Base-by-base conservation (phyloP, 2,329 filamentous ascomycete genomes). In the Sphaerulina musiva region DNA sequence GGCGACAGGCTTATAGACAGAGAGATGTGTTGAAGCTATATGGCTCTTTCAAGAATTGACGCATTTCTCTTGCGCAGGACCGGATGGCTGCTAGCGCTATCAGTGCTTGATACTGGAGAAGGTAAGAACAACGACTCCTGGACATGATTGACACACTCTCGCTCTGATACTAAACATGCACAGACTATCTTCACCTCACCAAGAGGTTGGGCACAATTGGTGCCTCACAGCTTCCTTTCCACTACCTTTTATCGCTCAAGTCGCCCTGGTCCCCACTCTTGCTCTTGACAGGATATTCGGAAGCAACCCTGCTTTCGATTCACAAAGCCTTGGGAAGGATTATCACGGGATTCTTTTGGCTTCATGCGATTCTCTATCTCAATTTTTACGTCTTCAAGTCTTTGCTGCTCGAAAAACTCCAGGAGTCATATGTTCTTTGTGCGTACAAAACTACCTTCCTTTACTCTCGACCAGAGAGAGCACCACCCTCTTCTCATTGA, bases 101-200 rank as follows among this genome's bases (percentile, higher is more conserved):
- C 71, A 31, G 66, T 78, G 12, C 72, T 73, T 59, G 71, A 76
- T 38, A 81, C 79, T 36, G 77, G 77, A 8, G 72, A 80, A 64
- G 80, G 80, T 82, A 70, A 70, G 76, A 34, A 31, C 17, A 34
- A 34, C 1, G 43, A 7, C 40, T 17, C n/a, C 26, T 7, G 26
- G 4, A 7, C 26, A 42, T 11, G 4, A 2, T 14, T 23, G 40
- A 17, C 6, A 42, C 14, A 9, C 40, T 2, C 8, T 6, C 14
- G 20, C 20, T 4, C 38, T n/a, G 39, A 43, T 42, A 29, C n/a
- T 36, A 40, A 32, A 8, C 10, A 8, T 20, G 3, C 6, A 34
- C 40, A 82, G 81, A 84, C 66, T 84, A 84, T 53, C 72, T 84
- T 31, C 82, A 84, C 65, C 69, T 84, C 23, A 84, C 82, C 23